A percentile compares a stretch with the other conserved stretches of the same genome.
phyloP scores from a whole-genome alignment of 192 early-diverging fungal species.

The Rhizoclosmatium sp. region DNA sequence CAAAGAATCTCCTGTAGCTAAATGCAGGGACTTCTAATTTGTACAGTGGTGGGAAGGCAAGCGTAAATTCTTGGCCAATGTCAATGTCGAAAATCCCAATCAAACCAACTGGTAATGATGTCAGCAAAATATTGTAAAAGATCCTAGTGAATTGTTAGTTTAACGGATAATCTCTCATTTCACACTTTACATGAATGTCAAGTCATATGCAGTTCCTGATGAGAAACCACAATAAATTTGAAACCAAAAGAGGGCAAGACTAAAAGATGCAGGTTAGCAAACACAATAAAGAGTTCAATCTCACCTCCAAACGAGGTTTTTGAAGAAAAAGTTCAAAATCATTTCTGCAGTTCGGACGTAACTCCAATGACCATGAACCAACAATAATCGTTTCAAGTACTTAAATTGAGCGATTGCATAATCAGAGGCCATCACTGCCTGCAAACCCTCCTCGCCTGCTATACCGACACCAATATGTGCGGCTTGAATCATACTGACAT shows the following conservation, averaged over 20 bases:
- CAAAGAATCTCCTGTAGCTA: slow-evolving; percentile 75
- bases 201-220: slow-evolving; percentile 81
- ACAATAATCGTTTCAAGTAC: slow-evolving; percentile 80
- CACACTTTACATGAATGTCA: slow-evolving; percentile 71
- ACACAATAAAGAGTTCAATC: slow-evolving; percentile 40
- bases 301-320: slow-evolving; percentile 86
- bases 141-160: slow-evolving; percentile 44
- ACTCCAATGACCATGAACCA: slow-evolving; percentile 95
- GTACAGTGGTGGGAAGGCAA: slow-evolving; percentile 82
- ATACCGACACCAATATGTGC: slow-evolving; percentile 96
- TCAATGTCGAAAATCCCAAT: slow-evolving; percentile 87
- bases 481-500: slow-evolving; percentile 98
- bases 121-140: slow-evolving; percentile 89
- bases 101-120: slow-evolving; percentile 75
- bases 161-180: background rate
- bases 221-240: slow-evolving; percentile 90
- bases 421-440: slow-evolving; percentile 92
- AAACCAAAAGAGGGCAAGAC: slow-evolving; percentile 87
- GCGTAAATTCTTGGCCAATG: slow-evolving; percentile 67
- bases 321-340: slow-evolving; percentile 86
- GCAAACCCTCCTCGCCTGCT: slow-evolving; percentile 92
- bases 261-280: slow-evolving; percentile 46
- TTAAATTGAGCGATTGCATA: slow-evolving; percentile 94
- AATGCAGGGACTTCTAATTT: slow-evolving; percentile 77
- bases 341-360: slow-evolving; percentile 71